phyloP scores from a whole-genome alignment of 2,329 filamentous ascomycete species.

The Stagonosporopsis vannaccii region DNA sequence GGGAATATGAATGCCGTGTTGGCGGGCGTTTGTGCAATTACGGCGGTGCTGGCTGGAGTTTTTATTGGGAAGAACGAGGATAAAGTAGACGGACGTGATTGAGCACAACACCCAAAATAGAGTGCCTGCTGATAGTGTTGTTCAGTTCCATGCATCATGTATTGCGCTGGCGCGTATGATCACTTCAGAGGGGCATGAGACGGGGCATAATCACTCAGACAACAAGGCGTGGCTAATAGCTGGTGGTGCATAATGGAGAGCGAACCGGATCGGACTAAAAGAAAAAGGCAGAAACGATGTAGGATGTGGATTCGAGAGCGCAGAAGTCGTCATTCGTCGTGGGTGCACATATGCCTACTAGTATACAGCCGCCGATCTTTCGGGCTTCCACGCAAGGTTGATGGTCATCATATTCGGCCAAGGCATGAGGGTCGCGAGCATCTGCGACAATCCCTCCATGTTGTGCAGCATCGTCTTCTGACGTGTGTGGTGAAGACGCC shows the following conservation, averaged over 20 bases:
- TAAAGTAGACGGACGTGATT: neutral
- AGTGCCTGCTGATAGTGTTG: neutral
- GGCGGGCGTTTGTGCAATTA: conserved; percentile 55
- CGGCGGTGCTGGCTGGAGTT: conserved; percentile 54
- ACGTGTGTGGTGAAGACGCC: neutral
- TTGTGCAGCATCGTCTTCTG: neutral
- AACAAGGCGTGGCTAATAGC: too few species aligned
- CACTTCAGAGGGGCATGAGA: neutral
- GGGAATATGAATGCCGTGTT: conserved; percentile 64
- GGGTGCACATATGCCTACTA: conserved; percentile 1
- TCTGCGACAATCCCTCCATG: neutral
- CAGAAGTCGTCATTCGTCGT: conserved; percentile 11
- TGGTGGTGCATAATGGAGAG: too few species aligned
- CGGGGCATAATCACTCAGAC: too few species aligned
- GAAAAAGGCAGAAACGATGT: neutral
- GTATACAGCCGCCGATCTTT: neutral
- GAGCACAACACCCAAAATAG: neutral
- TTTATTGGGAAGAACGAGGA: conserved; percentile 50
- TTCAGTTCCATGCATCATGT: too few species aligned
- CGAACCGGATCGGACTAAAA: too few species aligned
- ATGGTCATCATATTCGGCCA: neutral
- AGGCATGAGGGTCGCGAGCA: neutral
- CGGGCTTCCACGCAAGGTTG: conserved; percentile 4
- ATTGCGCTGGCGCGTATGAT: neutral
- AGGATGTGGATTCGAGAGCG: neutral